Percentiles rank a stretch among this genome's conserved stretches.
These are phyloP conservation scores for Phyllosticta paracitricarpa DNA, from an alignment of 2,329 filamentous ascomycete species.

Conservation along the genomic window DNA sequence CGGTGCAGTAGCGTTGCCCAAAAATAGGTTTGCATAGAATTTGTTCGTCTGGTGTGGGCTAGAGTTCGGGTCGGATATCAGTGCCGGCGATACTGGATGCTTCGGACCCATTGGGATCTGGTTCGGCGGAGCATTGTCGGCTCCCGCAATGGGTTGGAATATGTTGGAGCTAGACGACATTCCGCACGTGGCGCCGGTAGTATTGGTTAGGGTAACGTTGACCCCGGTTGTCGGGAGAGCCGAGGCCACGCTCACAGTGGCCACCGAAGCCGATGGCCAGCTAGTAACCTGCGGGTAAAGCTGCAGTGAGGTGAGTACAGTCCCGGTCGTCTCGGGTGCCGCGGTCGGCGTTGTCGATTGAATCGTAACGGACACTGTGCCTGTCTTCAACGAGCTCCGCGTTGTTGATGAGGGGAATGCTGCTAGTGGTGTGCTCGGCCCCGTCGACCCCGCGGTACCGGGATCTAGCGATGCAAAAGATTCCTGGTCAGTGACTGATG, in stretches of 20 bases:
- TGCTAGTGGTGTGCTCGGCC: not conserved
- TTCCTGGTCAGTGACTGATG: not conserved
- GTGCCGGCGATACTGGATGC: conserved; percentile 31
- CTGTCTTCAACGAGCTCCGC: not conserved
- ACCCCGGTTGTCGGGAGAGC: not conserved
- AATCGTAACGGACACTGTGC: not conserved
- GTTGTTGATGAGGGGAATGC: not conserved
- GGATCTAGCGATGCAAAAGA: not conserved
- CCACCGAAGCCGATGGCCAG: not conserved
- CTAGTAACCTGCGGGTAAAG: conserved; percentile 3
- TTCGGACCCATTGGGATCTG: conserved; percentile 41
- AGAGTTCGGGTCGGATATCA: conserved; percentile 22
- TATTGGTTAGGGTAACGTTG: not conserved
- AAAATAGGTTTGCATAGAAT: conserved; percentile 62
- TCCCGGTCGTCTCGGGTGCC: conserved; percentile 1
- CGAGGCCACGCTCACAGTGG: not conserved
- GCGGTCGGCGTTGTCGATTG: conserved; percentile 3
- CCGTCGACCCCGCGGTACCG: not conserved
- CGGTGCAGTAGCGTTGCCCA: conserved; percentile 58
- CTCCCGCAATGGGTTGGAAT: not conserved
- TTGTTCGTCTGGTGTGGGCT: conserved; percentile 58
- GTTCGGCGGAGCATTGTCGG: conserved; percentile 29
- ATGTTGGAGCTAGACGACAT: not conserved
- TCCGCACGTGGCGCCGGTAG: not conserved
- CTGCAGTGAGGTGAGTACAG: not conserved